Evolutionary conservation across 139 green algal genomes (phyloP).

Genomic region (Chlamydomonas sphaeroides): DNA sequence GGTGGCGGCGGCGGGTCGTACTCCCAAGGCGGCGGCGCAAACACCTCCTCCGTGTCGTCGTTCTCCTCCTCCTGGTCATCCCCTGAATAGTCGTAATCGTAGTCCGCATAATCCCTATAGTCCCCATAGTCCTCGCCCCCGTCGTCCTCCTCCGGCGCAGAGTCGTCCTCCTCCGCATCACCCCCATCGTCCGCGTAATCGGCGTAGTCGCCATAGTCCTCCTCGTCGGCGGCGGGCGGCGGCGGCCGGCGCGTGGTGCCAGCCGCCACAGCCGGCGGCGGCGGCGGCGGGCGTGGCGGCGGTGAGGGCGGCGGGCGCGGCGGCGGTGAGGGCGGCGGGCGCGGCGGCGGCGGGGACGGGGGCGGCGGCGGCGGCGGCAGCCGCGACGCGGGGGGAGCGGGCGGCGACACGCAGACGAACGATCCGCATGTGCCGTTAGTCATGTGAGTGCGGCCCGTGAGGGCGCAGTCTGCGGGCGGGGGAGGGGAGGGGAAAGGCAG

Average conservation of each 20-base stretch:
- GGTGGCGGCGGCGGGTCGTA: too few relatives aligned
- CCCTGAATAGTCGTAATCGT: too few relatives aligned
- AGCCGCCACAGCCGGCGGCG: not conserved
- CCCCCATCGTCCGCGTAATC: too few relatives aligned
- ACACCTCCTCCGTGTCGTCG: not conserved
- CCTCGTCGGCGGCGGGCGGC: too few relatives aligned
- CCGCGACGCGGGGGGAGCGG: not conserved
- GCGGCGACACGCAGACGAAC: not conserved
- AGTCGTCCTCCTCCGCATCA: too few relatives aligned
- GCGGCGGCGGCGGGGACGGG: not conserved
- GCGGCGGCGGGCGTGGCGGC: not conserved
- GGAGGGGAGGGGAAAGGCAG: not conserved
- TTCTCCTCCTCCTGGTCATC: too few relatives aligned
- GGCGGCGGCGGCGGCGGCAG: not conserved
- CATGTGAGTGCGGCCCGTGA: not conserved
- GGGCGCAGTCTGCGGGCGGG: not conserved
- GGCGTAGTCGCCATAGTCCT: too few relatives aligned
- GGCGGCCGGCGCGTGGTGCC: too few relatives aligned
- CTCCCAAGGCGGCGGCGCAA: too few relatives aligned
- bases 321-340: not conserved
- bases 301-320: not conserved
- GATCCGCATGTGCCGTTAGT: slow-evolving; percentile 9
- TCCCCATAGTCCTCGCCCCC: too few relatives aligned
- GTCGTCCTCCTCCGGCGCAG: not conserved
- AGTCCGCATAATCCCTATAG: too few relatives aligned